These are phyloP conservation scores for Penicillium occitanis DNA, from an alignment of 2,329 filamentous ascomycete species.

Conservation along the genomic window DNA sequence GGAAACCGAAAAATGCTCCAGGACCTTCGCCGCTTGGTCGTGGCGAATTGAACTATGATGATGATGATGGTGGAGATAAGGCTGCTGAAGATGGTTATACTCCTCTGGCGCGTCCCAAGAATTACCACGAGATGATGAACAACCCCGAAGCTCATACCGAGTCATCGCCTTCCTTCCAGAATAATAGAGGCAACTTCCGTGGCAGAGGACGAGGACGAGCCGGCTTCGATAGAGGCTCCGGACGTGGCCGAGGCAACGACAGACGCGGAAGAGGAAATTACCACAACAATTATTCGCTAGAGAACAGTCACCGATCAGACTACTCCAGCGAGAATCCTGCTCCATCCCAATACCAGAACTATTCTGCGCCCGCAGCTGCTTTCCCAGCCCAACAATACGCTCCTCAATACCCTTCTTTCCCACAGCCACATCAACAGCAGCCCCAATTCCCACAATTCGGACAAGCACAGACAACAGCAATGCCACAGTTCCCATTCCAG, in stretches of 20 bases:
- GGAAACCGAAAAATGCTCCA: slow-evolving; percentile 35
- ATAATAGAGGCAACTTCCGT: slow-evolving; percentile 41
- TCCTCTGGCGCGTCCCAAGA: slow-evolving; percentile 66
- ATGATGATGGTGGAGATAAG: slow-evolving; percentile 62
- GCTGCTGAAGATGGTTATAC: slow-evolving; percentile 58
- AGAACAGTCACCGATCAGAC: slow-evolving; percentile 31
- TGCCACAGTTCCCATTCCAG: slow-evolving; percentile 39
- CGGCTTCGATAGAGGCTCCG: slow-evolving; percentile 36
- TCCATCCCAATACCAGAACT: slow-evolving; percentile 29
- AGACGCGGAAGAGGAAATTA: slow-evolving; percentile 32
- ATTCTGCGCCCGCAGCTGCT: slow-evolving; percentile 27
- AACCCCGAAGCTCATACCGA: slow-evolving; percentile 39
- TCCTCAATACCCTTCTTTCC: slow-evolving; percentile 28
- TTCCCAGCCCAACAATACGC: slow-evolving; percentile 29
- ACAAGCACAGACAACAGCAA: slow-evolving; percentile 28
- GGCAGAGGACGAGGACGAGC: slow-evolving; percentile 50
- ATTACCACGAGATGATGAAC: slow-evolving; percentile 56
- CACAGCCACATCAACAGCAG: slow-evolving; percentile 36
- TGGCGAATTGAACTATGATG: slow-evolving; percentile 64
- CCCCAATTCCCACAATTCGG: slow-evolving; percentile 22
- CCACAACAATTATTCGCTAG: slow-evolving; percentile 23
- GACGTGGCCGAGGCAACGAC: slow-evolving; percentile 36
- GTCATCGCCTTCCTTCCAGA: slow-evolving; percentile 24
- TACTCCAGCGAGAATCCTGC: slow-evolving; percentile 31
- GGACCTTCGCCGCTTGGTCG: slow-evolving; percentile 42